Evolutionary conservation across 257 asterid genomes (phyloP).

Genomic region (Dorcoceras hygrometricum): DNA sequence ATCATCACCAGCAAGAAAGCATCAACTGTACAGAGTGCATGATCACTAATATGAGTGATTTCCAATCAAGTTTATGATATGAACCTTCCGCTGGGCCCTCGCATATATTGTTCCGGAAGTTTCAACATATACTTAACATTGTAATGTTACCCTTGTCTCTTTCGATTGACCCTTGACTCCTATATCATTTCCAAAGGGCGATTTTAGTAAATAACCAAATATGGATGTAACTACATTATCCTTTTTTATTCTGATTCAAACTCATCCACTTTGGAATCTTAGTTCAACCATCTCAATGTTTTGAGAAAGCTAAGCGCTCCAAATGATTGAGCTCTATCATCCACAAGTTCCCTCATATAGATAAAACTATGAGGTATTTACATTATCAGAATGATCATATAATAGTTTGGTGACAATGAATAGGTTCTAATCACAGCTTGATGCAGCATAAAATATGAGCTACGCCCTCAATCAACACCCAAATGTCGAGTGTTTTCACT

Average conservation of each 20-base stretch:
- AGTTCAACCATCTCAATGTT: not conserved
- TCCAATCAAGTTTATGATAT: not conserved
- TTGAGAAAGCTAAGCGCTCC: constrained; percentile 8
- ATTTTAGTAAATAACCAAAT: too few species aligned
- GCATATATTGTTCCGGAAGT: not conserved
- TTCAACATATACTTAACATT: not conserved
- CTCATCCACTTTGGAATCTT: too few species aligned
- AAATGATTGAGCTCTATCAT: not conserved
- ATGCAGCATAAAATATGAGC: not conserved
- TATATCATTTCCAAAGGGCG: too few species aligned
- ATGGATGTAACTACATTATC: not conserved
- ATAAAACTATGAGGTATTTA: too few species aligned
- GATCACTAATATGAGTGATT: not conserved
- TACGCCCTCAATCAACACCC: too few species aligned
- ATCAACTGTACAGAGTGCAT: not conserved
- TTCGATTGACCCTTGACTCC: not conserved
- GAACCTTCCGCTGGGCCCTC: not conserved
- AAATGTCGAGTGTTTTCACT: too few species aligned
- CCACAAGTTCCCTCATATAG: not conserved
- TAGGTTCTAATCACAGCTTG: not conserved
- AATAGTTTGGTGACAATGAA: not conserved
- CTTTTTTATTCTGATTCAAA: too few species aligned
- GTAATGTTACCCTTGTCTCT: not conserved
- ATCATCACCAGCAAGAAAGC: not conserved
- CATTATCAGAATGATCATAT: too few species aligned